A percentile compares a stretch with the other conserved stretches of the same genome.
Evolutionary conservation across 83 land plant genomes (phyloP).

Genomic region (Picea abies): DNA sequence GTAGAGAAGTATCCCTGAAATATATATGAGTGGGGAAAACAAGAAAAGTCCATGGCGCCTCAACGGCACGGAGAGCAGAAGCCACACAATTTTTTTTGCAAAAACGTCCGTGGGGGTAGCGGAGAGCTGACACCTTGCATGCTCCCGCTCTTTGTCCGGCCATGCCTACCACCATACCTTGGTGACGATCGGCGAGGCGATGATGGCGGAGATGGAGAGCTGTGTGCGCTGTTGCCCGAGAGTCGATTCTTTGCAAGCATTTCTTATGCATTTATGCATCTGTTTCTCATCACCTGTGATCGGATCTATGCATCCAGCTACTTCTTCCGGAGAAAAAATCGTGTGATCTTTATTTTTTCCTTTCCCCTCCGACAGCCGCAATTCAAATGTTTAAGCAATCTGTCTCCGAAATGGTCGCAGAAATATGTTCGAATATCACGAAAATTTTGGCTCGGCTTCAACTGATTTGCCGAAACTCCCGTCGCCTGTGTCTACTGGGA

Average conservation of each 20-base stretch:
- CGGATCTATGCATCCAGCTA: not conserved
- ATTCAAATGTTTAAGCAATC: not conserved
- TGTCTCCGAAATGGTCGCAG: too few species aligned
- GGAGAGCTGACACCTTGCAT: slow-evolving; percentile 11
- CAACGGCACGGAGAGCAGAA: slow-evolving; percentile 62
- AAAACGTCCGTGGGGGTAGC: slow-evolving; percentile 23
- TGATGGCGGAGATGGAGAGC: slow-evolving; percentile 43
- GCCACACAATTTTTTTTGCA: slow-evolving; percentile 59
- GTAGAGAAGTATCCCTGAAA: slow-evolving; percentile 82
- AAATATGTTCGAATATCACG: slow-evolving; percentile 4
- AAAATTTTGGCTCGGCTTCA: not conserved
- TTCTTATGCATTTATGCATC: not conserved
- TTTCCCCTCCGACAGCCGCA: not conserved
- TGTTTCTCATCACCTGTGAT: not conserved
- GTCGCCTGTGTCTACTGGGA: not conserved
- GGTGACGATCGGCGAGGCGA: slow-evolving; percentile 49
- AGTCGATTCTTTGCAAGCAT: slow-evolving; percentile 38
- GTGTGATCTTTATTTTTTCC: not conserved
- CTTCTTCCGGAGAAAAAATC: not conserved
- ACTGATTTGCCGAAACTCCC: not conserved
- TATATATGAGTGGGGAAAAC: slow-evolving; percentile 80
- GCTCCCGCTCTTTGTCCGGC: slow-evolving; percentile 25
- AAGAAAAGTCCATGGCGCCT: slow-evolving; percentile 78
- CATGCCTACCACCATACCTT: slow-evolving; percentile 24
- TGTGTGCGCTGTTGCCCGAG: slow-evolving; percentile 34